These are phyloP conservation scores for Geotrichum carabidarum DNA, from an alignment of 1,139 yeast genomes.

Conservation along the genomic window DNA sequence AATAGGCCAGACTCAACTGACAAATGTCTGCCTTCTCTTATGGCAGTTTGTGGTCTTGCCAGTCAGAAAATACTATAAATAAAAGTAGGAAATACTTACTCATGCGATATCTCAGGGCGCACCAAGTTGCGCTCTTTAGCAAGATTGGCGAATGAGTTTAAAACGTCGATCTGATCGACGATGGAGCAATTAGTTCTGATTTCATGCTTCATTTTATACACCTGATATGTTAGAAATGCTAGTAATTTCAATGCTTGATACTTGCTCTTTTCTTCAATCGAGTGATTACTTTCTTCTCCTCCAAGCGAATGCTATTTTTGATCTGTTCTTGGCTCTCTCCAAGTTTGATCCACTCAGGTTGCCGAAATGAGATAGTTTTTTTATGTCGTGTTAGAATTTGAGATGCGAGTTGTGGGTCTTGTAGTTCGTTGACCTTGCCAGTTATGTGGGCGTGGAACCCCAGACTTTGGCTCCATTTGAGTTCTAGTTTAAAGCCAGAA, in stretches of 20 bases:
- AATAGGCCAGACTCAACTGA: constrained; percentile 76
- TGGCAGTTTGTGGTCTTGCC: constrained; percentile 36
- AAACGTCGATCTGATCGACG: constrained; percentile 67
- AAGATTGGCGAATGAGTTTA: constrained; percentile 64
- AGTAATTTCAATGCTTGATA: constrained; percentile 1
- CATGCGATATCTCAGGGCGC: constrained; percentile 57
- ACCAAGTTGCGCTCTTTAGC: constrained; percentile 61
- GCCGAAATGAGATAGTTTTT: constrained; percentile 26
- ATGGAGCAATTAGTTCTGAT: constrained; percentile 47
- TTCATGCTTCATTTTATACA: constrained; percentile 40
- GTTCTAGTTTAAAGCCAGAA: constrained; percentile 25
- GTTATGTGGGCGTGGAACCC: constrained; percentile 32
- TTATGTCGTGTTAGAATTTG: constrained; percentile 28
- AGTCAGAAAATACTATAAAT: constrained; percentile 9
- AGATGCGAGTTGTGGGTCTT: constrained; percentile 21
- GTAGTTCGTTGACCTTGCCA: constrained; percentile 17
- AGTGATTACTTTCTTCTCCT: constrained; percentile 17
- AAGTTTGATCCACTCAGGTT: constrained; percentile 31
- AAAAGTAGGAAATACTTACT: constrained; percentile 40
- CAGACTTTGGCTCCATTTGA: constrained; percentile 37
- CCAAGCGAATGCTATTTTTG: constrained; percentile 23
- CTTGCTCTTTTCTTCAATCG: constrained; percentile 13
- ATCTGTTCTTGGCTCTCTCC: constrained; percentile 32
- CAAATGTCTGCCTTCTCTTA: constrained; percentile 66
- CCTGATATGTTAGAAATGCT: constrained; percentile 38